Conservation (phyloP, 345 rosid species). For the Populus tremula region DNA sequence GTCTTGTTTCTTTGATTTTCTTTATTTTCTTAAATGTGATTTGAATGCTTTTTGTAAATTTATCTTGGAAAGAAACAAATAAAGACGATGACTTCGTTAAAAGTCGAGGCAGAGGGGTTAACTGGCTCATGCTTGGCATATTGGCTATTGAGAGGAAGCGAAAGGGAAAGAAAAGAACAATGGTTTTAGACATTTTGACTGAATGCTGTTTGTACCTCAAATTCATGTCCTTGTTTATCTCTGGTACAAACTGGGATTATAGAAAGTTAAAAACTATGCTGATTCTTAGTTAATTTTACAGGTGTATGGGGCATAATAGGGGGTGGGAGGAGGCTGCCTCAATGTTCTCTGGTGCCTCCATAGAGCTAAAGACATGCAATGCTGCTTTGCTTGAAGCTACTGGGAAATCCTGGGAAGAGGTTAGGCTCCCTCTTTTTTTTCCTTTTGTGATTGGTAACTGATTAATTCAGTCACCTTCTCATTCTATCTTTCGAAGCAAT, state of each 20-base stretch:
- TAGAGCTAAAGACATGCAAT: slow-evolving; percentile 86
- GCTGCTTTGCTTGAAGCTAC: slow-evolving; percentile 94
- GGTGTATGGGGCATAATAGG: slow-evolving; percentile 99
- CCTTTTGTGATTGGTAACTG: not conserved
- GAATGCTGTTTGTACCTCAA: not conserved
- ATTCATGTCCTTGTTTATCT: not conserved
- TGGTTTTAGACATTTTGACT: not conserved
- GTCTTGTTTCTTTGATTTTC: not conserved
- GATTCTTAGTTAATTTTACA: slow-evolving; percentile 15
- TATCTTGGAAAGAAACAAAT: not conserved
- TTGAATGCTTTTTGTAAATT: not conserved
- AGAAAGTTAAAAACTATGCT: not conserved
- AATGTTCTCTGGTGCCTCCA: slow-evolving; percentile 62
- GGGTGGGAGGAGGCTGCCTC: slow-evolving; percentile 99
- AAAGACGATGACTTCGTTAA: not conserved
- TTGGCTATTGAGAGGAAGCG: not conserved
- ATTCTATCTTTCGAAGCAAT: not conserved
- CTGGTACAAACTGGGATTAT: not conserved
- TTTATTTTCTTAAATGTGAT: not conserved
- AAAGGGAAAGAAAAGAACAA: not conserved
- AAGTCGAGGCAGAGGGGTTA: not conserved
- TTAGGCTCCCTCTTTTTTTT: slow-evolving; percentile 19
- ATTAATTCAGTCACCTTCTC: not conserved
- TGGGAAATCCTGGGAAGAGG: slow-evolving; percentile 95
- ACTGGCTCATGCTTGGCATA: not conserved